A percentile compares a stretch with the other conserved stretches of the same genome.
These are phyloP conservation scores for Mycogone perniciosa DNA, from an alignment of 2,329 filamentous ascomycete genomes.

Conservation along the genomic window DNA sequence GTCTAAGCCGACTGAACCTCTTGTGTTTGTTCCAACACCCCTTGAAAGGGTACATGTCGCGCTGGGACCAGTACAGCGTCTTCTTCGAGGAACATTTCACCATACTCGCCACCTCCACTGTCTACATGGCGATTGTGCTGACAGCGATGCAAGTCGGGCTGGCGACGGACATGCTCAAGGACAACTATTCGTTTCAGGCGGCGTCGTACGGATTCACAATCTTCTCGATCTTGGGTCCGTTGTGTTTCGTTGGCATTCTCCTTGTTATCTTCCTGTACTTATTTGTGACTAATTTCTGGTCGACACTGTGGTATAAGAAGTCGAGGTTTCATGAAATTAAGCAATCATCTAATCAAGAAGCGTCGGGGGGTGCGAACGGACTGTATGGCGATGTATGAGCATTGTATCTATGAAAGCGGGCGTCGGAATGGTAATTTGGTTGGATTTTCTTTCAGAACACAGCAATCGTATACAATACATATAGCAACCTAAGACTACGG, in stretches of 20 bases:
- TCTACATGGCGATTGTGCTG: slow-evolving; percentile 37
- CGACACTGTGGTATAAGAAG: background rate
- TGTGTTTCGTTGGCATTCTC: background rate
- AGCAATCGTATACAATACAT: too few species aligned
- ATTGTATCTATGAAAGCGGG: too few species aligned
- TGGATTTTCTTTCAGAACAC: too few species aligned
- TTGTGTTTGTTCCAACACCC: background rate
- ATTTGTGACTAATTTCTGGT: background rate
- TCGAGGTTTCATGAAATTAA: background rate
- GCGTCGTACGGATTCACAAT: slow-evolving; percentile 40
- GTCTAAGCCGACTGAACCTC: slow-evolving; percentile 3
- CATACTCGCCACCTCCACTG: slow-evolving; percentile 31
- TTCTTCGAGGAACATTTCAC: slow-evolving; percentile 29
- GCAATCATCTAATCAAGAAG: background rate
- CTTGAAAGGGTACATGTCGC: background rate
- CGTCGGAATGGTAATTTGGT: too few species aligned
- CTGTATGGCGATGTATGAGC: too few species aligned
- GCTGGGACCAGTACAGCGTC: background rate
- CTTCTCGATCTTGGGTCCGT: slow-evolving; percentile 23
- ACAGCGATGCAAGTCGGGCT: slow-evolving; percentile 42
- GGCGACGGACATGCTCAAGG: slow-evolving; percentile 23
- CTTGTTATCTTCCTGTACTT: background rate
- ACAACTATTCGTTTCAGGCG: slow-evolving; percentile 30
- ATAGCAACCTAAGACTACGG: too few species aligned
- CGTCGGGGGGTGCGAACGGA: background rate